Base-by-base conservation (phyloP, 768 basidiomycete species). In the Leccinellum luteum region DNA sequence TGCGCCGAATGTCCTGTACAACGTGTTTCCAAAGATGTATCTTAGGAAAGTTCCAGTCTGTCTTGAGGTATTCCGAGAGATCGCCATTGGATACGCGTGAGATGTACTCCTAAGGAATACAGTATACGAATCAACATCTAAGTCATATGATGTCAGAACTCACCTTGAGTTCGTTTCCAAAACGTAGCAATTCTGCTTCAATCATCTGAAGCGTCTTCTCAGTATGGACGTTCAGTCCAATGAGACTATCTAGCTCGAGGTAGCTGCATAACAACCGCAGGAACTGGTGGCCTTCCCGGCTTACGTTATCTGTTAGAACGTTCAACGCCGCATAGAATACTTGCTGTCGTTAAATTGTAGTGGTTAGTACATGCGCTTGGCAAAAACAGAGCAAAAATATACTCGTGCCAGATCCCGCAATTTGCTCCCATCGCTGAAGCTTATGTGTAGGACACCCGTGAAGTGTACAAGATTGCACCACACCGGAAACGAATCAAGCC, bases 21-120 rank as follows among this genome's bases (percentile, higher is more conserved):
- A 72, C 45, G 51, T 79, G 76, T 3, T 60, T 52, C 44, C 74
- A 72, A 2, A 64, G 58, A 32, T 79, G 77, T 0, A 57, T 50
- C 58, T 78, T 78, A 0, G 71, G 74, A 47, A 76, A 76, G 27
- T 74, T 54, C 71, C 73, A 75, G 19, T 63, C n/a, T n/a, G 17
- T n/a, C 19, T 73, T 73, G 58, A 63, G 45, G 4, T 43, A 45
- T 21, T 52, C 38, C 28, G 28, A 28, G 28, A 28, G 28, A n/a
- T 30, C 31, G 8, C 25, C 15, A 28, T 28, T 28, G 28, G 9
- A 14, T n/a, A 44, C n/a, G 5, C 19, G 14, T 19, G n/a, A 44
- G 15, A 44, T 44, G n/a, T 44, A 44, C 14, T 17, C 43, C 43
- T 44, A 21, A 21, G 9, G n/a, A n/a, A 30, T 48, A 17, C 28